Conservation (phyloP, 768 basidiomycete species). For the Auricularia auricula-judae region DNA sequence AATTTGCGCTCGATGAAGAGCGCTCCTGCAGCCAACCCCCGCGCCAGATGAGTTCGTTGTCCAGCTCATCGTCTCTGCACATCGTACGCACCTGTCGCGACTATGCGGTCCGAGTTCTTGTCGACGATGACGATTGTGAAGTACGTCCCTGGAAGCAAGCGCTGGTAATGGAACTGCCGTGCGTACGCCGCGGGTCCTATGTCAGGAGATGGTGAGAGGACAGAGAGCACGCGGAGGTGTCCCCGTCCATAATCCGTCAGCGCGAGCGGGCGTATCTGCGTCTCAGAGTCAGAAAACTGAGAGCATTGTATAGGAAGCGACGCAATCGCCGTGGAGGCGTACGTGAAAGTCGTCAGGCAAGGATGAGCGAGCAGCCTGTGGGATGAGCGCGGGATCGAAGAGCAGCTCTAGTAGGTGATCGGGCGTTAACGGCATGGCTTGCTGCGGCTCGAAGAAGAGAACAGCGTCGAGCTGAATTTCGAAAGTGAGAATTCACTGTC, state of each 20-base stretch:
- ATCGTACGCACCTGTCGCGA: constrained; percentile 4
- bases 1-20: constrained; percentile 94
- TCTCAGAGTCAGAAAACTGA: too few species aligned
- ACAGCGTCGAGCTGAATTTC: too few species aligned
- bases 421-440: too few species aligned
- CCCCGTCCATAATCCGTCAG: constrained; percentile 72
- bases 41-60: constrained; percentile 6
- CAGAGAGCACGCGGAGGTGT: constrained; percentile 68
- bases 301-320: too few species aligned
- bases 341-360: too few species aligned
- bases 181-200: constrained; percentile 57
- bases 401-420: too few species aligned
- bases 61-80: too few species aligned
- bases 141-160: constrained; percentile 48
- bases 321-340: too few species aligned
- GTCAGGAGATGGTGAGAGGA: constrained; percentile 61
- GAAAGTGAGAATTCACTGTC: too few species aligned
- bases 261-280: constrained; percentile 84
- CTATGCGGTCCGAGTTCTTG: constrained; percentile 41
- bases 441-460: too few species aligned
- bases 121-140: constrained; percentile 78
- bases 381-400: too few species aligned
- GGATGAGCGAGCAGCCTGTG: too few species aligned
- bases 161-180: constrained; percentile 56
- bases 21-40: constrained; percentile 43